Conservation (phyloP, 2,329 filamentous ascomycete species). For the Chaetomium strumarium region DNA sequence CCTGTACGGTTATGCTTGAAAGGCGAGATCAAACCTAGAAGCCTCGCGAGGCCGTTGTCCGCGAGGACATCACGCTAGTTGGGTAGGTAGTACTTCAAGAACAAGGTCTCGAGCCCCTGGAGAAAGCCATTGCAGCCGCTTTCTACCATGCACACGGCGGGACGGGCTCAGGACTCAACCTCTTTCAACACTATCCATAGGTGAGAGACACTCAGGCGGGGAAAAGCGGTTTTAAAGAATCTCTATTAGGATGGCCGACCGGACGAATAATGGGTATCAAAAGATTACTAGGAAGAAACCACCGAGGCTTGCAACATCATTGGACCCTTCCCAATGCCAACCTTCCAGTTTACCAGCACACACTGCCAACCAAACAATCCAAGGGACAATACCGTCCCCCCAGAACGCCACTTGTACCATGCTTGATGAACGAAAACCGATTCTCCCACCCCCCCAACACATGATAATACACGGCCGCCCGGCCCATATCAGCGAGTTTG, state of each 20-base stretch:
- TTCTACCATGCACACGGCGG: too few relatives aligned
- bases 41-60: too few relatives aligned
- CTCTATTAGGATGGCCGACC: conserved; percentile 5
- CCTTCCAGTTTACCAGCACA: not conserved
- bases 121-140: too few relatives aligned
- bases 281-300: not conserved
- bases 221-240: not conserved
- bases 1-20: too few relatives aligned
- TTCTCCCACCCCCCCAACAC: not conserved
- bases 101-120: too few relatives aligned
- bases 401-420: not conserved
- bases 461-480: not conserved
- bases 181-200: too few relatives aligned
- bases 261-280: conserved; percentile 7
- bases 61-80: too few relatives aligned
- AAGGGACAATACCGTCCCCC: not conserved
- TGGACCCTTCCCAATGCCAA: not conserved
- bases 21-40: too few relatives aligned
- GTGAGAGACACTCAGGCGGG: not conserved
- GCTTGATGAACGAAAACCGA: not conserved
- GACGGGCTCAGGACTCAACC: too few relatives aligned
- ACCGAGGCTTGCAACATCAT: not conserved
- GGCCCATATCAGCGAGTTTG: too few relatives aligned
- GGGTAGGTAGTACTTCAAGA: too few relatives aligned
- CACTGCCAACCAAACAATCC: not conserved